Evolutionary conservation across 805 yeast genomes (phyloP), one percentile per base, ranked within the genome.

Genomic region (Cyberlindnera nakhonratchasimensis): DNA sequence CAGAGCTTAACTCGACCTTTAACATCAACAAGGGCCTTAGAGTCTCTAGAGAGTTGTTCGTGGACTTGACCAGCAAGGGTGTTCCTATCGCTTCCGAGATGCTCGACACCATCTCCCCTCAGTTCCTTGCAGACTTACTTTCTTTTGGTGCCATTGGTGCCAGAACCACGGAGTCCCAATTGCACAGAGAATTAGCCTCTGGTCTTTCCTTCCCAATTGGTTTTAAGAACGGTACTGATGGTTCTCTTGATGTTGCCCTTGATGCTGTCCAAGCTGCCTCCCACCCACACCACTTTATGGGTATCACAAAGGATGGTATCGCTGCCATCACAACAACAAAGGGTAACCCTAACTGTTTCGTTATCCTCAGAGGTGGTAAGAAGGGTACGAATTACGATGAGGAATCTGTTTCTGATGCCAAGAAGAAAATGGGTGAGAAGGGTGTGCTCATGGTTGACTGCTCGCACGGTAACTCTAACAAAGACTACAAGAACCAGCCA

Each of bases 201-300:
- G 99, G 99, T 40, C 74, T 93, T 48, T 86, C 96, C n/a, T 91
- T 91, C 91, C 99, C 99, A 45, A 81, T 91, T 44, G 99, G 99
- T 38, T 91, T 91, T 84, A 91, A 91, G 71, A 91, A 91, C 65
- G 99, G 98, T 66, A 91, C 99, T 31, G 99, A 91, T 64, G 99
- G 99, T 62, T 75, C 93, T 38, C 71, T 91, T 48, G 84, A 80
- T 45, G 97, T 91, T 48, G 96, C 99, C 11, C 72, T 93, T 38
- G 99, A 90, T 64, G 98, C 99, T 30, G 85, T 87, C 55, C 77
- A 82, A 64, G 93, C 99, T 35, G 95, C 99, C 33, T 74, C 91
- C 29, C 82, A 82, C 61, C 79, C 95, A 36, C 99, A 91, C 63
- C 97, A 90, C 68, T 91, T 91, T 74, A 77, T 91, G 84, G 93